Conservation (phyloP, 2,329 filamentous ascomycete genomes). For the Drechslerella stenobrocha region DNA sequence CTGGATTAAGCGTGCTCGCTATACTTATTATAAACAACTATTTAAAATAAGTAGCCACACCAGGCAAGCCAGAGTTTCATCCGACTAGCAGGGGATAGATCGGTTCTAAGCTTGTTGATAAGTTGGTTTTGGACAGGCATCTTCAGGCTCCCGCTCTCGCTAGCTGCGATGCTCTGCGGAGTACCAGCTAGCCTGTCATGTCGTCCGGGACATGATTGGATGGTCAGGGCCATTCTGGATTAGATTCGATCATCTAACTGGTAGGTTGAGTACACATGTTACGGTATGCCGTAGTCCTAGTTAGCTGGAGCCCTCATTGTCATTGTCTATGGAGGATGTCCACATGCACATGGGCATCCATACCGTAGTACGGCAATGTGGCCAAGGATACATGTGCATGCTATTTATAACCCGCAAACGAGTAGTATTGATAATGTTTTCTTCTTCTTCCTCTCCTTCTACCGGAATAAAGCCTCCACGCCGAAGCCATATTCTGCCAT, state of each 20-base stretch:
- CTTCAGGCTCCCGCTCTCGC: slow-evolving; percentile 45
- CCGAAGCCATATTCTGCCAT: slow-evolving; percentile 6
- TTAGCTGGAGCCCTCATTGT: slow-evolving; percentile 14
- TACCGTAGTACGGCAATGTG: slow-evolving; percentile 47
- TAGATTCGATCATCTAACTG: slow-evolving; percentile 12
- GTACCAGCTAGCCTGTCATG: slow-evolving; percentile 16
- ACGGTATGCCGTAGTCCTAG: slow-evolving; percentile 1
- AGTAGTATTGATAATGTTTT: slow-evolving; percentile 5
- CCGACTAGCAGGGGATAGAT: slow-evolving; percentile 39
- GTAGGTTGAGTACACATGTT: slow-evolving; percentile 5
- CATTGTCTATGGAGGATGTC: background rate
- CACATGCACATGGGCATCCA: slow-evolving; percentile 8
- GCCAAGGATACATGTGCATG: slow-evolving; percentile 43
- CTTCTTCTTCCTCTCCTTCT: background rate
- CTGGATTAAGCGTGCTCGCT: background rate
- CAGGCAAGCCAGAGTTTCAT: slow-evolving; percentile 37
- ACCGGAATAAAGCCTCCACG: slow-evolving; percentile 26
- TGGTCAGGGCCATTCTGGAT: background rate
- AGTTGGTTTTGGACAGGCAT: slow-evolving; percentile 10
- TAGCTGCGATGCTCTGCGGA: slow-evolving; percentile 5
- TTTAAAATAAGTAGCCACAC: slow-evolving; percentile 7
- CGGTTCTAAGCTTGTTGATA: slow-evolving; percentile 22
- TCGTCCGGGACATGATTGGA: slow-evolving; percentile 25
- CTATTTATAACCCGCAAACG: slow-evolving; percentile 46
- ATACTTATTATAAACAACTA: background rate